These are phyloP conservation scores for Nephelium lappaceum DNA, from an alignment of 345 rosid species.

Conservation along the genomic window DNA sequence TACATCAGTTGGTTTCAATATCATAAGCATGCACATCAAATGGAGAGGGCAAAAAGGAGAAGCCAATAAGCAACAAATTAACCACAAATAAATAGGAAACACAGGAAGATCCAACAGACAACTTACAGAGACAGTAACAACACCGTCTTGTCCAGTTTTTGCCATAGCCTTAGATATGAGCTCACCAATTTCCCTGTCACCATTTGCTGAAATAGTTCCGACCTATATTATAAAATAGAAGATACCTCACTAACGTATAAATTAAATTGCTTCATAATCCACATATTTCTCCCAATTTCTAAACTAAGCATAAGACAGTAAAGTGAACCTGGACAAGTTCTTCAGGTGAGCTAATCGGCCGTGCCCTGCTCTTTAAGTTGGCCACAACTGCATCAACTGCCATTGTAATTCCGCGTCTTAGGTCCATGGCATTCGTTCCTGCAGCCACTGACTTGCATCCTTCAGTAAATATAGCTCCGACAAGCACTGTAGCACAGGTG, in stretches of 20 bases:
- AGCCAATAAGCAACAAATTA: background rate
- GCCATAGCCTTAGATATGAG: slow-evolving; percentile 60
- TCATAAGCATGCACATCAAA: too few relatives aligned
- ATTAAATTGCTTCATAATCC: background rate
- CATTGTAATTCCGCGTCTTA: slow-evolving; percentile 54
- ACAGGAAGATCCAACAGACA: background rate
- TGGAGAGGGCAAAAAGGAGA: background rate
- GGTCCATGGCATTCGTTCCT: slow-evolving; percentile 57
- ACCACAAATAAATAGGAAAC: background rate
- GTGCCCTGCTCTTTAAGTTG: slow-evolving; percentile 46
- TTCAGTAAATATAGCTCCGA: slow-evolving; percentile 47
- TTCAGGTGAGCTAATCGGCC: slow-evolving; percentile 55
- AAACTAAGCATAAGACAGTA: background rate
- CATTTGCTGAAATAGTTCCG: slow-evolving; percentile 59
- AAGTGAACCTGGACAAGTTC: slow-evolving; percentile 33
- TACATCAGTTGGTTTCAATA: too few relatives aligned
- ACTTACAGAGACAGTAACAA: slow-evolving; percentile 49
- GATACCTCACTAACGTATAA: background rate
- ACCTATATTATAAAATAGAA: slow-evolving; percentile 23
- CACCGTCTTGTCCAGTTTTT: slow-evolving; percentile 59
- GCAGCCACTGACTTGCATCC: slow-evolving; percentile 61
- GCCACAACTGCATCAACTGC: slow-evolving; percentile 53
- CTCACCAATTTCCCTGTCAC: slow-evolving; percentile 58
- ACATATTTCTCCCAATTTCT: background rate
- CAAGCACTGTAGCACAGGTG: slow-evolving; percentile 51